These are phyloP conservation scores for Vaccinium darrowii DNA, from an alignment of 148 eudicot genomes.

Conservation along the genomic window DNA sequence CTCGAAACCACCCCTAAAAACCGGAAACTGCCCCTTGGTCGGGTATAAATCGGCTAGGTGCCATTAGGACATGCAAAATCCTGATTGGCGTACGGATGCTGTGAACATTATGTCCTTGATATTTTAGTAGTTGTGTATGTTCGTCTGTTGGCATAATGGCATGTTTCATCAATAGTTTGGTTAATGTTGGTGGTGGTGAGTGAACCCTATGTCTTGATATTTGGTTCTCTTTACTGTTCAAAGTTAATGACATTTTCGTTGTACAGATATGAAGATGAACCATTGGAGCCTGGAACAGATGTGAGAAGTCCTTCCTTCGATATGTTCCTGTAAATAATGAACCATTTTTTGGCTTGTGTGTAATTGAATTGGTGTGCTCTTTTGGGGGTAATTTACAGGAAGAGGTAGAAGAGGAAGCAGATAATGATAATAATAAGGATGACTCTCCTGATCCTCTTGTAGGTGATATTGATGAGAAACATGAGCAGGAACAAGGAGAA, in stretches of 20 bases:
- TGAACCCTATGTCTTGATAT: background rate
- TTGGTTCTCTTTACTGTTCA: background rate
- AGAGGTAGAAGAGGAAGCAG: slow-evolving; percentile 53
- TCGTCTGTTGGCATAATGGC: background rate
- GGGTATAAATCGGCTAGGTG: background rate
- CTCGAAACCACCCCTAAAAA: no score
- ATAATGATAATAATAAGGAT: slow-evolving; percentile 40
- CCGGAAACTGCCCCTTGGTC: no score
- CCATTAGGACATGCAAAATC: background rate
- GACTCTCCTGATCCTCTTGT: slow-evolving; percentile 58
- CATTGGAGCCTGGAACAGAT: slow-evolving; percentile 44
- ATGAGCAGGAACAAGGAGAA: slow-evolving; percentile 49
- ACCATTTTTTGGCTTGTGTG: background rate
- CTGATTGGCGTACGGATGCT: background rate
- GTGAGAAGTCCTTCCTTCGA: slow-evolving; percentile 23
- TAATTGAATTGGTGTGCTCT: background rate
- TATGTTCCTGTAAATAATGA: background rate
- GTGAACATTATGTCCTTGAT: background rate
- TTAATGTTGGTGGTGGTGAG: background rate
- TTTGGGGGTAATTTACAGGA: slow-evolving; percentile 32
- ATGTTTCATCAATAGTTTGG: background rate
- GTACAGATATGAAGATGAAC: slow-evolving; percentile 50
- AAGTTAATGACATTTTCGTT: slow-evolving; percentile 10
- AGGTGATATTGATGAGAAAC: slow-evolving; percentile 64
- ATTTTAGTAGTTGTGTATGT: background rate